Base-by-base conservation (phyloP, 306 rosid species). In the Cucumis cinereus region DNA sequence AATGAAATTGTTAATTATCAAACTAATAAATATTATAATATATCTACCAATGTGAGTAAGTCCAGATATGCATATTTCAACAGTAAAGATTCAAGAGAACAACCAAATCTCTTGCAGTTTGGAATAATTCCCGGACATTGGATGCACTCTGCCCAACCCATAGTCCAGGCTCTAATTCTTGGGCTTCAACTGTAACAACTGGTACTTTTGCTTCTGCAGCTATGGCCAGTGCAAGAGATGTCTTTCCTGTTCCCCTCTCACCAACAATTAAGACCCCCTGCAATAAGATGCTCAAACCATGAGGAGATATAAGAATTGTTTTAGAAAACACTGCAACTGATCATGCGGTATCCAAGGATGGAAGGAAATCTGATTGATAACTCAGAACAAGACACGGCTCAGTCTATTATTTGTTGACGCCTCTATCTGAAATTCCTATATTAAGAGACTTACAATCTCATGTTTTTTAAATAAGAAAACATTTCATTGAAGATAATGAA, bases 131-230 rank as follows among this genome's bases (percentile, higher is more conserved):
- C 58, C 98, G 90, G 81, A 93, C 91, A 81, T 93, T 93, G 52
- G 98, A 91, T 72, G 97, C 98, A 86, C 98, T 90, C 83, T 93
- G 98, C 72, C 98, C 98, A 79, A 93, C 98, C 98, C 98, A 93
- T 77, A 93, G 83, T 80, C 98, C 98, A 76, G 97, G 93, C 83
- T 93, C 98, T 87, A 93, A 79, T 86, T 93, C 88, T 74, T 88
- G 91, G 81, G 98, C 94, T 87, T 91, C 80, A 71, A 93, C 87
- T 78, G 87, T 85, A 79, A 93, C 98, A 82, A 93, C 89, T 55
- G 98, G 98, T 81, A 93, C 98, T 88, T 77, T 91, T 71, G 98
- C 96, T 85, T 93, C 97, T 38, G 98, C 98, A 77, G 97, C 97
- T 77, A 93, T 90, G 80, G 98, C 98, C 87, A 88, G 72, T 81